Conservation (phyloP, 2,329 filamentous ascomycete genomes). For the Diaporthe eres region DNA sequence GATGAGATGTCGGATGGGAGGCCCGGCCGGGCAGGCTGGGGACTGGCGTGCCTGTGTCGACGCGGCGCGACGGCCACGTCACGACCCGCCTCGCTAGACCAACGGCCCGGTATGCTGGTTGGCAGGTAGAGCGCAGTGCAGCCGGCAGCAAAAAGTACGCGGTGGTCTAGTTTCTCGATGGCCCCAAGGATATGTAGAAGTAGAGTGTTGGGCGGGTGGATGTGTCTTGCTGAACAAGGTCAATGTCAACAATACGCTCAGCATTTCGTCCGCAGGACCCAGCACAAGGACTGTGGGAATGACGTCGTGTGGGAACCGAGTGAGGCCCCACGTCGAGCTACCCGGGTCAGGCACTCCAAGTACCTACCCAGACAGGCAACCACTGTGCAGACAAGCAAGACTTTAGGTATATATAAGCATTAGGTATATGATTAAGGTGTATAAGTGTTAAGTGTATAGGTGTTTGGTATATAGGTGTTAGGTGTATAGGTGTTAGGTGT, state of each 20-base stretch:
- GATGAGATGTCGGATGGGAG: neutral
- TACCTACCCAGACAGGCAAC: neutral
- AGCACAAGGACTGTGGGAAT: neutral
- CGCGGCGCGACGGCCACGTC: slow-evolving; percentile 16
- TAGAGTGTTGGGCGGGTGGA: neutral
- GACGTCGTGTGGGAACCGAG: neutral
- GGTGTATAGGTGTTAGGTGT: too few species aligned
- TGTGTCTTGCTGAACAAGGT: neutral
- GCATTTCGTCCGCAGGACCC: neutral
- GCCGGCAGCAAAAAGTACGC: neutral
- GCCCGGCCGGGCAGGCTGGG: neutral
- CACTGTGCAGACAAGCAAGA: neutral
- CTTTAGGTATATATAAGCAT: too few species aligned
- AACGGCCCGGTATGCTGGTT: neutral
- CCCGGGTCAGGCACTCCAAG: neutral
- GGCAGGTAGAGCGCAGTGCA: neutral
- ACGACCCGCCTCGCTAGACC: neutral
- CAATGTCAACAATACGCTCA: neutral
- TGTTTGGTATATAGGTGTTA: too few species aligned
- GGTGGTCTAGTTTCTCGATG: neutral
- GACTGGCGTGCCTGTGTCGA: neutral
- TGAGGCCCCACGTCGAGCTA: neutral
- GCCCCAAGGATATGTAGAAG: neutral
- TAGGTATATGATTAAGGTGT: too few species aligned
- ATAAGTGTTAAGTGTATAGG: too few species aligned